Percentiles rank a stretch among this genome's conserved stretches.
These are phyloP conservation scores for Aspergillus haitiensis DNA, from an alignment of 495 filamentous ascomycete species.

Conservation along the genomic window DNA sequence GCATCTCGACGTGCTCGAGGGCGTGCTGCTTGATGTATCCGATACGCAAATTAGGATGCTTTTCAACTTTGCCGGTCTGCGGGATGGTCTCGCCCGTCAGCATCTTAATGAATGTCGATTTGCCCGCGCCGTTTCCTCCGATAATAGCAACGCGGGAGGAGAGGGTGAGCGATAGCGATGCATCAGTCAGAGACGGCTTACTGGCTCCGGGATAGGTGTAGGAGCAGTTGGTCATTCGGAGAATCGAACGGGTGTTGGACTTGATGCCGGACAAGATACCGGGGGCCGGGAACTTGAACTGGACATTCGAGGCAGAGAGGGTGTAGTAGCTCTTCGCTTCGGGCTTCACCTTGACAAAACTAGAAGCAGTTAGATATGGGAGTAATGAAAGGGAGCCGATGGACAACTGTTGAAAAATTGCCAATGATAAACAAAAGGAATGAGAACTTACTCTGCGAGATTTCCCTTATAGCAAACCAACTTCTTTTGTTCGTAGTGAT, in stretches of 20 bases:
- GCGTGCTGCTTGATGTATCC: conserved; percentile 99
- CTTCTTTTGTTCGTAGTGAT: conserved; percentile 99
- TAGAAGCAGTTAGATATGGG: conserved; percentile 22
- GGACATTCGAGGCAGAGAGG: conserved; percentile 80
- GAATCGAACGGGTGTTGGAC: conserved; percentile 86
- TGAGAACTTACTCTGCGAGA: conserved; percentile 60
- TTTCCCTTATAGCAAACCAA: conserved; percentile 94
- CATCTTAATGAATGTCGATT: conserved; percentile 97
- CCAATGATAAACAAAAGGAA: background rate
- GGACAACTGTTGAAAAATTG: background rate
- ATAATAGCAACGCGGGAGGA: conserved; percentile 95
- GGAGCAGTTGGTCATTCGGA: conserved; percentile 88
- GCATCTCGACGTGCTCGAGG: conserved; percentile 98
- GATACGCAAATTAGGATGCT: conserved; percentile 97
- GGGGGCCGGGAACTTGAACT: conserved; percentile 97
- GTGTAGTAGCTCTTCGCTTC: conserved; percentile 99
- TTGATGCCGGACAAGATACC: conserved; percentile 95
- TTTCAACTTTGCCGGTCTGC: conserved; percentile 85
- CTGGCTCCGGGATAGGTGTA: conserved; percentile 85
- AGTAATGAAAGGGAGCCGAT: too few species aligned
- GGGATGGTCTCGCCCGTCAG: conserved; percentile 95
- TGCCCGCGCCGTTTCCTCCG: conserved; percentile 95
- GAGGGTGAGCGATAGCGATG: conserved; percentile 80
- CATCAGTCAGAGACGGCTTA: conserved; percentile 85
- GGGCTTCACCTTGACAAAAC: conserved; percentile 87